Base-by-base conservation (phyloP, 805 yeast species). In the Wickerhamomyces sydowiorum region DNA sequence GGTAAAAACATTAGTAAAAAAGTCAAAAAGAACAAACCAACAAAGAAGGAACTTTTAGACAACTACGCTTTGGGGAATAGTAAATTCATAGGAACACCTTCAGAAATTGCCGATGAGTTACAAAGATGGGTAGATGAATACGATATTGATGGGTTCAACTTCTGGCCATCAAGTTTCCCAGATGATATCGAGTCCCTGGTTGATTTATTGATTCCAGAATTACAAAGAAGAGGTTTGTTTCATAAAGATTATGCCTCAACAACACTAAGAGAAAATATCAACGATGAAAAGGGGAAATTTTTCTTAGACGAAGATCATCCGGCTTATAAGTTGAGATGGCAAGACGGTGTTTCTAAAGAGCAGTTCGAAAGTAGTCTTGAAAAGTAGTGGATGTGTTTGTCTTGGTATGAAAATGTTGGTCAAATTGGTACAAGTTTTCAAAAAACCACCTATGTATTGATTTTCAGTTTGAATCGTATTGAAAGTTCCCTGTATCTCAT, bases 61-160 rank as follows among this genome's bases (percentile, higher is more conserved):
- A 37, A 31, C 69, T 23, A 32, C 47, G 15, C 47, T 58, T 21
- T 39, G 54, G 29, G 42, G 45, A 23, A 49, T 57, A 32, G 62
- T 63, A 15, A 47, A 52, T 38, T 60, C 68, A 31, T 50, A 25
- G 75, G 74, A 2, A 58, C 67, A 17, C 54, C 69, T 3, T 41
- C 43, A 19, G 62, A 64, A 37, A 70, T 70, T 18, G 70, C 69
- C 9, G 70, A 69, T 46, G 58, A 60, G 35, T 49, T 69, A 24
- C 66, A 66, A 43, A 45, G 52, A 38, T 67, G 68, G 66, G 67
- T 65, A 14, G 67, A 64, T 14, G 48, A 56, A n/a, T 57, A 66
- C 8, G 70, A 61, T 24, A 60, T 70, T 9, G 74, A 70, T 44
- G 74, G 74, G 5, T 70, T 70, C 51, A 69, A 69, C 45, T 57